Evolutionary conservation across 179 eudicot species (phyloP), one percentile per base, ranked within the genome.

Genomic region (Gypsophila paniculata): DNA sequence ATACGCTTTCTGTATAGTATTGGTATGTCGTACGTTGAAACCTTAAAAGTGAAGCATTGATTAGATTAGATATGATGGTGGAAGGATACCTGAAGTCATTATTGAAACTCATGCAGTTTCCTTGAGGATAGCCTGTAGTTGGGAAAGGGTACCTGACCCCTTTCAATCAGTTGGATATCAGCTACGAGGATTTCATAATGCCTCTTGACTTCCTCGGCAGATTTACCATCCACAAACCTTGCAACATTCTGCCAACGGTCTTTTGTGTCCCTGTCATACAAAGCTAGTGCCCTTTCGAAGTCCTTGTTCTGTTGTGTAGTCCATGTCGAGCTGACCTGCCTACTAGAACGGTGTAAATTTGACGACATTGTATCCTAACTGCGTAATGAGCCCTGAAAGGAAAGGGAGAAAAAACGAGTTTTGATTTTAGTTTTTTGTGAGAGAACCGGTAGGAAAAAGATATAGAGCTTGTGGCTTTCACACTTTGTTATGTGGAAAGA

Each of bases 181-280:
- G 65, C 67, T 22, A 77, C 62, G 21, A 81, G 78, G 76, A 81
- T 74, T 29, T 81, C 81, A 71, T 77, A 81, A 60, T 81, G 84
- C 68, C 76, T 70, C 74, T 46, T 74, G 38, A 81, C 78, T 54
- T 81, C 81, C 61, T 81, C 81, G 0, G 57, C 54, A 1, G 78
- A 70, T 71, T 81, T 81, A 59, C 83, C 79, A 21, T 42, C 34
- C 32, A 70, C 78, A 70, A 72, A 63, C 74, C 70, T 66, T 32
- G 82, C 78, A 60, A 79, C 76, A 66, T 79, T 75, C 61, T 81
- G 78, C 82, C 82, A 79, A 52, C 82, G 82, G 57, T 75, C 79
- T 36, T 63, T 72, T 29, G 82, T 71, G 53, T 77, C 76, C 74
- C 66, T 61, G 73, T 77, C 84, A 8, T 77, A 74, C 64, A 74